Conservation (phyloP, 495 filamentous ascomycete species). For the Tuber microsphaerosporum region DNA sequence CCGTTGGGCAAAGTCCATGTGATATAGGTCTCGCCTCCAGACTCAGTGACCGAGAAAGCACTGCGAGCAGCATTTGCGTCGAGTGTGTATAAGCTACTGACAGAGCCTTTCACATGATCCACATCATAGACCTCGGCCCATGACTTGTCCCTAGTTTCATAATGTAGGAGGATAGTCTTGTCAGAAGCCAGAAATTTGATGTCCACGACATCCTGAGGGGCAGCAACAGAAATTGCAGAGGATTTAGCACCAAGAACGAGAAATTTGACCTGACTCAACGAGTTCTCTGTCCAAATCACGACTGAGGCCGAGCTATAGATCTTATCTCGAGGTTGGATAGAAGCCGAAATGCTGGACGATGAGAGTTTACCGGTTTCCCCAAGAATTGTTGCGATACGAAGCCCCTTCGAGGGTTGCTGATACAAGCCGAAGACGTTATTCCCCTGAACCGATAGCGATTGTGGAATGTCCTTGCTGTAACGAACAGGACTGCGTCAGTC, state of each 20-base stretch:
- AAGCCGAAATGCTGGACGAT: constrained; percentile 16
- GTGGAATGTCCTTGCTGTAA: constrained; percentile 24
- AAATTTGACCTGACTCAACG: constrained; percentile 25
- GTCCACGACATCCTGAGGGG: constrained; percentile 55
- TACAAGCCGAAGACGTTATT: constrained; percentile 15
- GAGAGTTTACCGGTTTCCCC: constrained; percentile 16
- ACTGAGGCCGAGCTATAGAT: constrained; percentile 19
- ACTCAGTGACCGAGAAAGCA: constrained; percentile 69
- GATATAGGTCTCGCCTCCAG: constrained; percentile 78
- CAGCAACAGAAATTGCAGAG: constrained; percentile 22
- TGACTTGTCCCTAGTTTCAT: constrained; percentile 59
- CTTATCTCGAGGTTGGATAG: constrained; percentile 7
- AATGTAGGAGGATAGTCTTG: constrained; percentile 79
- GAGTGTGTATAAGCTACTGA: constrained; percentile 68
- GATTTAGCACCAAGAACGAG: constrained; percentile 20
- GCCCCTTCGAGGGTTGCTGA: constrained; percentile 25
- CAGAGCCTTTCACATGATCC: constrained; percentile 56
- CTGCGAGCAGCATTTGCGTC: constrained; percentile 59
- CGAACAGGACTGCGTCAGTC: neutral
- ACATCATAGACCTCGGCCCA: constrained; percentile 83
- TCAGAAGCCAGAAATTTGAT: constrained; percentile 69
- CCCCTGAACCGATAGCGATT: constrained; percentile 25
- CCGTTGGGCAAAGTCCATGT: constrained; percentile 45
- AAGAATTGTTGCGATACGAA: constrained; percentile 22
- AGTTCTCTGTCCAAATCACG: constrained; percentile 33